Conservation (phyloP, 768 basidiomycete genomes). For the Boletus fagicola region DNA sequence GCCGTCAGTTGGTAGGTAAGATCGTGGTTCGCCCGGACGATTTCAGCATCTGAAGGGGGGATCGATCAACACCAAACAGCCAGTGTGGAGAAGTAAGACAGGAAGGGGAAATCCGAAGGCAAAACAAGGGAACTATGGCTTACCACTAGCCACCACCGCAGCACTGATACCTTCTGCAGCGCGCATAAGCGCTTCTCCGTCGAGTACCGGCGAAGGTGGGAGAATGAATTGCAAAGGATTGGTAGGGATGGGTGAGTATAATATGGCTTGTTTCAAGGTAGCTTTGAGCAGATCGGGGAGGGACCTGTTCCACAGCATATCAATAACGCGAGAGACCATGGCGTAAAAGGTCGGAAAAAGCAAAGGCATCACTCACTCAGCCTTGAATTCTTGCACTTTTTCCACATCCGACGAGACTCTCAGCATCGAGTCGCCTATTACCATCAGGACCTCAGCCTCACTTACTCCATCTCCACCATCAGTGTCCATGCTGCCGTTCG, state of each 20-base stretch:
- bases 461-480: slow-evolving; percentile 5
- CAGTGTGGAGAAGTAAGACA: background rate
- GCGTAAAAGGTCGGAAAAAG: background rate
- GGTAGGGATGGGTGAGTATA: slow-evolving; percentile 71
- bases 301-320: slow-evolving; percentile 49
- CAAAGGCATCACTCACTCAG: slow-evolving; percentile 48
- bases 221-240: slow-evolving; percentile 81
- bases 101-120: background rate
- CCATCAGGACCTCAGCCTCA: slow-evolving; percentile 27
- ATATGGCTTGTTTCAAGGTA: slow-evolving; percentile 79
- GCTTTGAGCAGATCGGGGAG: slow-evolving; percentile 67
- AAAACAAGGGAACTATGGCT: slow-evolving; percentile 1
- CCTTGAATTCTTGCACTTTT: slow-evolving; percentile 57
- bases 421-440: slow-evolving; percentile 72
- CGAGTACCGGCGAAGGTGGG: slow-evolving; percentile 62
- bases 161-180: slow-evolving; percentile 74
- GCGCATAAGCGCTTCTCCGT: slow-evolving; percentile 75
- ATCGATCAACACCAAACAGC: background rate
- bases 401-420: slow-evolving; percentile 61
- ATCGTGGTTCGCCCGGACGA: slow-evolving; percentile 76
- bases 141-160: slow-evolving; percentile 73
- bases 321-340: background rate
- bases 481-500: slow-evolving; percentile 8
- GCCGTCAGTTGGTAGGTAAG: slow-evolving; percentile 72
- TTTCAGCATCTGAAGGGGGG: slow-evolving; percentile 49